These are phyloP conservation scores for Heterobasidion parviporum DNA, from an alignment of 1,284 basidiomycete species.

Conservation along the genomic window DNA sequence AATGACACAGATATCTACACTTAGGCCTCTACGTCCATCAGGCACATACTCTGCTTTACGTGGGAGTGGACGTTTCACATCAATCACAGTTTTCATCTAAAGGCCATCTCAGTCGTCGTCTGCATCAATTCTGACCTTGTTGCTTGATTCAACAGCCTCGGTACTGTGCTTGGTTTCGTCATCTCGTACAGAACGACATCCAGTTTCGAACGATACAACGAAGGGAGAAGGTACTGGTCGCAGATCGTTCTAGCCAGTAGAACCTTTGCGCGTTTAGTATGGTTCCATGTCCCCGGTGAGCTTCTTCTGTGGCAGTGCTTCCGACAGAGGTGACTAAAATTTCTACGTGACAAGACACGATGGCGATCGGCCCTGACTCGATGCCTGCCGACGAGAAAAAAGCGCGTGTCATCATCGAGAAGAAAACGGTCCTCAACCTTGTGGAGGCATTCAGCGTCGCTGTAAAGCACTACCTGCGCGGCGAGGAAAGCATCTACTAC, in stretches of 20 bases:
- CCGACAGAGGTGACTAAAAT: neutral
- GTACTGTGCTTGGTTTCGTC: slow-evolving; percentile 61
- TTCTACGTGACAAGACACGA: slow-evolving; percentile 11
- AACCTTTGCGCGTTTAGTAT: slow-evolving; percentile 47
- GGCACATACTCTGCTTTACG: too few relatives aligned
- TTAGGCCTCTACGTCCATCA: too few relatives aligned
- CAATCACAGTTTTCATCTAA: too few relatives aligned
- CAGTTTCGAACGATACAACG: slow-evolving; percentile 69
- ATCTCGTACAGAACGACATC: slow-evolving; percentile 66
- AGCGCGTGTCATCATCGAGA: slow-evolving; percentile 54
- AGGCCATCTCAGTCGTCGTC: neutral
- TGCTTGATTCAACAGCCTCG: slow-evolving; percentile 28
- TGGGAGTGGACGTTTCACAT: too few relatives aligned
- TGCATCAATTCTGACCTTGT: neutral
- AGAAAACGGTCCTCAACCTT: slow-evolving; percentile 56
- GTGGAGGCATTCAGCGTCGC: slow-evolving; percentile 44
- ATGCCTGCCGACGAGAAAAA: slow-evolving; percentile 28
- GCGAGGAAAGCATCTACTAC: slow-evolving; percentile 41
- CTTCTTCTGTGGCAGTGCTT: neutral
- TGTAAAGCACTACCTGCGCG: slow-evolving; percentile 50
- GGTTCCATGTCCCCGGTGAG: slow-evolving; percentile 57
- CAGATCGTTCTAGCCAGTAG: slow-evolving; percentile 54
- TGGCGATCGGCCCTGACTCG: slow-evolving; percentile 17
- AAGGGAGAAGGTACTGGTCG: slow-evolving; percentile 65
- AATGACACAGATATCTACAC: too few relatives aligned